Percentiles rank a stretch among this genome's conserved stretches.
Evolutionary conservation across 768 basidiomycete genomes (phyloP).

Genomic region (Epithele typhae): DNA sequence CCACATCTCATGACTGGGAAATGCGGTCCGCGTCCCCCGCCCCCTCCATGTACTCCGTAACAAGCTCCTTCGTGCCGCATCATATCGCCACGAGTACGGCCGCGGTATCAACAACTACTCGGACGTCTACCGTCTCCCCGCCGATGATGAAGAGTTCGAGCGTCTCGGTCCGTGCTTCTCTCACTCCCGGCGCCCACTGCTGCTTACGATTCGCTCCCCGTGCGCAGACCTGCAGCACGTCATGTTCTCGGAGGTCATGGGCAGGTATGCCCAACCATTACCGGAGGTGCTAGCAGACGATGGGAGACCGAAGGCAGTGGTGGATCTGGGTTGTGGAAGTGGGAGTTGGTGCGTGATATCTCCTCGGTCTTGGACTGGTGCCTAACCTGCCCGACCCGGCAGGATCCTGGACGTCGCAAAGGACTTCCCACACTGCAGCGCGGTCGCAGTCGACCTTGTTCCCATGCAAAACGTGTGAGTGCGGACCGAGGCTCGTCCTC

Average conservation of each 20-base stretch:
- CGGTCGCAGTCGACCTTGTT: slow-evolving; percentile 75
- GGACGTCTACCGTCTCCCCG: slow-evolving; percentile 73
- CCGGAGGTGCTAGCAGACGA: slow-evolving; percentile 56
- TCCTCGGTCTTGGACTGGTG: not conserved
- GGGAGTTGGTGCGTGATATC: slow-evolving; percentile 57
- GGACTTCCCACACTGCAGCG: slow-evolving; percentile 64
- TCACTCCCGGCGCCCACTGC: not conserved
- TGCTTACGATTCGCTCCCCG: slow-evolving; percentile 1
- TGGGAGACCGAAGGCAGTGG: slow-evolving; percentile 54
- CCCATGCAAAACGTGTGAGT: slow-evolving; percentile 73
- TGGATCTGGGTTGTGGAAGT: slow-evolving; percentile 80
- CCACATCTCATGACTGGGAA: slow-evolving; percentile 54
- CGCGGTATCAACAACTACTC: slow-evolving; percentile 73
- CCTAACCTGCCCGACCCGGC: slow-evolving; percentile 8
- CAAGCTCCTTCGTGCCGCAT: slow-evolving; percentile 57
- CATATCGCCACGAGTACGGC: slow-evolving; percentile 64
- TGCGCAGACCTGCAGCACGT: slow-evolving; percentile 59
- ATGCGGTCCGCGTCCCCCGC: slow-evolving; percentile 63
- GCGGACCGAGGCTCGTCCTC: not conserved
- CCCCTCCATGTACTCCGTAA: slow-evolving; percentile 67
- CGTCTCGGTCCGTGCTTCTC: slow-evolving; percentile 49
- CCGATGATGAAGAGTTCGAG: slow-evolving; percentile 72
- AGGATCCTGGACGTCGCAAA: slow-evolving; percentile 76
- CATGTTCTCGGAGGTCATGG: slow-evolving; percentile 61
- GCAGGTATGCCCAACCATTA: slow-evolving; percentile 61